These are phyloP conservation scores for Ormosia emarginata DNA, from an alignment of 306 rosid genomes.

Conservation along the genomic window DNA sequence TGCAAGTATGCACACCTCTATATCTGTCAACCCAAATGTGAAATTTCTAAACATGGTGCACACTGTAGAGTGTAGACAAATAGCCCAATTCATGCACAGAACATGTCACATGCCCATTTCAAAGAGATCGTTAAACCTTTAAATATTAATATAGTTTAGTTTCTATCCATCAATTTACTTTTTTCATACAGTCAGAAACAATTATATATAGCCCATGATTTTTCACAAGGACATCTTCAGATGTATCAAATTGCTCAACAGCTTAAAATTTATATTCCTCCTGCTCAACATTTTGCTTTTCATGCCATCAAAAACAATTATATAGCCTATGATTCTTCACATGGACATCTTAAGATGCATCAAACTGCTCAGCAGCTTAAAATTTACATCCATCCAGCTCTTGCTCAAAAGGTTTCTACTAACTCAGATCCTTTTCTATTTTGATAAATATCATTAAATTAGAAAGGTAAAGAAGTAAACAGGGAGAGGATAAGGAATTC, in stretches of 20 bases:
- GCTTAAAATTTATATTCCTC: not conserved
- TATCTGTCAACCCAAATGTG: not conserved
- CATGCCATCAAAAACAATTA: not conserved
- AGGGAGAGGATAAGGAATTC: not conserved
- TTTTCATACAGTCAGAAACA: not conserved
- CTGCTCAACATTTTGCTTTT: not conserved
- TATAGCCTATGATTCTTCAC: not conserved
- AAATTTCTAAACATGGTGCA: not conserved
- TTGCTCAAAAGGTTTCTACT: not conserved
- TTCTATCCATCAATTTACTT: not conserved
- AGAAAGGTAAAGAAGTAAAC: not conserved
- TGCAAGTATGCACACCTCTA: not conserved
- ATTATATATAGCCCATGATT: not conserved
- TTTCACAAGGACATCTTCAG: not conserved
- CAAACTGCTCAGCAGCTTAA: not conserved
- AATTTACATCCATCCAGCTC: not conserved
- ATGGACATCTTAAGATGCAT: too few species aligned
- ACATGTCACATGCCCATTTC: not conserved
- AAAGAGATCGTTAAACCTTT: not conserved
- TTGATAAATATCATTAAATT: not conserved
- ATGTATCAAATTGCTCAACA: not conserved
- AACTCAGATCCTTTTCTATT: not conserved
- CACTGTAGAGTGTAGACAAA: not conserved
- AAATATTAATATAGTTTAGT: not conserved
- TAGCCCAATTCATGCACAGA: not conserved